These are phyloP conservation scores for Leishmania turanica DNA, from an alignment of 208 protist species.

Conservation along the genomic window DNA sequence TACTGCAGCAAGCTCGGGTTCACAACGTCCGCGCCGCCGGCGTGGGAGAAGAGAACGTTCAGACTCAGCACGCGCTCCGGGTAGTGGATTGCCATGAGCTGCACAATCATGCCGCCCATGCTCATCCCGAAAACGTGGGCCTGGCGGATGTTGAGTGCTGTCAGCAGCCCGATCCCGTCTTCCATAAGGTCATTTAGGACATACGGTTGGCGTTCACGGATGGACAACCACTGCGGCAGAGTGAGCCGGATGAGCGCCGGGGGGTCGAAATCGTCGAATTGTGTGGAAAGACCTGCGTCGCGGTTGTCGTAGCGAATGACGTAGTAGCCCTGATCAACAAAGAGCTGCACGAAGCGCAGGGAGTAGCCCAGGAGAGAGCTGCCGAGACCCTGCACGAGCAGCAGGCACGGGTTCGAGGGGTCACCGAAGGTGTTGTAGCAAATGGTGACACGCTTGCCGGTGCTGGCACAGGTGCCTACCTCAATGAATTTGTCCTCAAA, in stretches of 20 bases:
- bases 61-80: slow-evolving; percentile 63
- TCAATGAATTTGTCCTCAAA: slow-evolving; percentile 51
- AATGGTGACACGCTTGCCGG: slow-evolving; percentile 60
- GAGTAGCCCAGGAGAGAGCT: slow-evolving; percentile 37
- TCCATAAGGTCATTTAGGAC: slow-evolving; percentile 67
- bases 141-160: slow-evolving; percentile 45
- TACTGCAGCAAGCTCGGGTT: slow-evolving; percentile 42
- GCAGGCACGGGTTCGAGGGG: slow-evolving; percentile 55
- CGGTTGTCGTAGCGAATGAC: slow-evolving; percentile 87
- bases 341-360: slow-evolving; percentile 35
- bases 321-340: slow-evolving; percentile 59
- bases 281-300: slow-evolving; percentile 66
- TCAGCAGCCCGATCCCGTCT: slow-evolving; percentile 68
- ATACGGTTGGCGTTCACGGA: slow-evolving; percentile 59
- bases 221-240: slow-evolving; percentile 51
- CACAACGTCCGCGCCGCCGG: slow-evolving; percentile 39
- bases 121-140: slow-evolving; percentile 73
- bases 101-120: slow-evolving; percentile 87
- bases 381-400: slow-evolving; percentile 67
- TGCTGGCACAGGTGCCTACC: slow-evolving; percentile 64
- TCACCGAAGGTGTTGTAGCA: slow-evolving; percentile 85
- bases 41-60: slow-evolving; percentile 59
- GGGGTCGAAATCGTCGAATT: slow-evolving; percentile 42
- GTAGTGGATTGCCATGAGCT: slow-evolving; percentile 64
- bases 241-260: slow-evolving; percentile 44